Evolutionary conservation across 2,329 filamentous ascomycete species (phyloP).

Genomic region (Phoma sp.): DNA sequence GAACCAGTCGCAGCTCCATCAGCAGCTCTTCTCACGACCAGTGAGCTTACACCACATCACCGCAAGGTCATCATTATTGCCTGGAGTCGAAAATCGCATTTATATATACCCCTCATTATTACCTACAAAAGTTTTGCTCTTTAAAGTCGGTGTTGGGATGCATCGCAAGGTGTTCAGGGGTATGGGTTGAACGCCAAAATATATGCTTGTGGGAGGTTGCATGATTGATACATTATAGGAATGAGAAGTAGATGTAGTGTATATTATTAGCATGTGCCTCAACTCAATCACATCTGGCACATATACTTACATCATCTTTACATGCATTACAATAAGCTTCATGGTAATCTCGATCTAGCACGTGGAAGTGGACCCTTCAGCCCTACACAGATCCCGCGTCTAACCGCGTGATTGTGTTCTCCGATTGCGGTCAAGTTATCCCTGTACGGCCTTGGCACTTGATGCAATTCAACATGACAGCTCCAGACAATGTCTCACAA

Average conservation of each 20-base stretch:
- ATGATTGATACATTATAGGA: no score
- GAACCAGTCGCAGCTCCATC: slow-evolving; percentile 47
- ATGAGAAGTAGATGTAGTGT: slow-evolving; percentile 2
- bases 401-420: slow-evolving; percentile 17
- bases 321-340: neutral
- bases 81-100: slow-evolving; percentile 14
- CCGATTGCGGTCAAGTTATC: slow-evolving; percentile 20
- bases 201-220: neutral
- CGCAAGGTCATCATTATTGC: slow-evolving; percentile 3
- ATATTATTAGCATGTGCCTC: neutral
- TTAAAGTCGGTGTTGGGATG: neutral
- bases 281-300: neutral
- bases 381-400: slow-evolving; percentile 13
- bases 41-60: neutral
- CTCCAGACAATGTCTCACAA: neutral
- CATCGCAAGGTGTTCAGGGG: slow-evolving; percentile 15
- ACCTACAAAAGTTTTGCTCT: slow-evolving; percentile 17
- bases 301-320: neutral
- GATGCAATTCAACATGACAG: slow-evolving; percentile 13
- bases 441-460: slow-evolving; percentile 17
- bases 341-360: neutral
- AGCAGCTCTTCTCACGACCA: slow-evolving; percentile 45
- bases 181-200: slow-evolving; percentile 7
- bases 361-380: slow-evolving; percentile 15
- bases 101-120: slow-evolving; percentile 18